Conservation (phyloP, 768 basidiomycete genomes). For the Tulasnella sp. region DNA sequence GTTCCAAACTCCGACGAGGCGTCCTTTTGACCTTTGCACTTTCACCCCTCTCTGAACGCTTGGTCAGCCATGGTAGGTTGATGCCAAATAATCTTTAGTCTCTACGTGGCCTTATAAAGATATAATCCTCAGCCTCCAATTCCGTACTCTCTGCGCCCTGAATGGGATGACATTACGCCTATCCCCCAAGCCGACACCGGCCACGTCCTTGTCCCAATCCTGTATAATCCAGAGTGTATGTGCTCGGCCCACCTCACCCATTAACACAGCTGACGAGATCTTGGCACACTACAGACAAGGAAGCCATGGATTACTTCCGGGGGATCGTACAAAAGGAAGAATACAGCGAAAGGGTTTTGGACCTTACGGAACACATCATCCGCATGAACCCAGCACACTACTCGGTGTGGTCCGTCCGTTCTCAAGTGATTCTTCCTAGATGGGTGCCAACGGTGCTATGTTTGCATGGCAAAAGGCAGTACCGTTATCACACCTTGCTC, state of each 20-base stretch:
- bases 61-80: too few relatives aligned
- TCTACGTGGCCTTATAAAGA: too few relatives aligned
- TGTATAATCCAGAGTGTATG: slow-evolving; percentile 82
- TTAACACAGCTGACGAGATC: background rate
- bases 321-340: slow-evolving; percentile 67
- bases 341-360: slow-evolving; percentile 66
- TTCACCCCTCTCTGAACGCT: too few relatives aligned
- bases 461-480: slow-evolving; percentile 53
- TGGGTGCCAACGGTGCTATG: background rate
- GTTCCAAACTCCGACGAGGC: too few relatives aligned
- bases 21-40: too few relatives aligned
- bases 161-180: slow-evolving; percentile 73
- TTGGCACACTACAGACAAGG: slow-evolving; percentile 48
- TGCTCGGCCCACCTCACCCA: slow-evolving; percentile 17
- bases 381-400: slow-evolving; percentile 92
- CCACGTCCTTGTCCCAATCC: slow-evolving; percentile 78
- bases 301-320: slow-evolving; percentile 87
- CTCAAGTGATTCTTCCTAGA: background rate
- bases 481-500: slow-evolving; percentile 78
- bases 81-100: too few relatives aligned
- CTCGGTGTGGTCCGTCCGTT: slow-evolving; percentile 59
- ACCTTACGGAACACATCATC: slow-evolving; percentile 81
- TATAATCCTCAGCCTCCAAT: too few relatives aligned
- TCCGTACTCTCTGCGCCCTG: slow-evolving; percentile 46
- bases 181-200: slow-evolving; percentile 67